Evolutionary conservation across 2,329 filamentous ascomycete species (phyloP).

Genomic region (Paecilomyces sp.): DNA sequence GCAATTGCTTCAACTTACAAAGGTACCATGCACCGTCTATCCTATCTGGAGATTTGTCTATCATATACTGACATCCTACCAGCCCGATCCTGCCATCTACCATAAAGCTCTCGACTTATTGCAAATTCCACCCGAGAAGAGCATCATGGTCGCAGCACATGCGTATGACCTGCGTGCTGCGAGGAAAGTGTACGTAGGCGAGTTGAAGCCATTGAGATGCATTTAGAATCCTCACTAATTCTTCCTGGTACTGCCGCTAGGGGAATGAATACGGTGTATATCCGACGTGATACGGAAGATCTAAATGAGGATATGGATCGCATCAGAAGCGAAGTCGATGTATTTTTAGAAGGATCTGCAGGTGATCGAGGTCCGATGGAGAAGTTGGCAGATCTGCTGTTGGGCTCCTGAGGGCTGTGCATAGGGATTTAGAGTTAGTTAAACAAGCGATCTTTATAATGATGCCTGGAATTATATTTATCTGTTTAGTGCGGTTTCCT

Average conservation of each 20-base stretch:
- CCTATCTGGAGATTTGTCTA: neutral
- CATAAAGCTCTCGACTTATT: slow-evolving; percentile 39
- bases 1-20: slow-evolving; percentile 43
- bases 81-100: slow-evolving; percentile 45
- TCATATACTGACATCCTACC: neutral
- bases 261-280: neutral
- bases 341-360: neutral
- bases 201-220: neutral
- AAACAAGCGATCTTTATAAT: no score
- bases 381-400: neutral
- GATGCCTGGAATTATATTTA: no score
- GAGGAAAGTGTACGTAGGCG: slow-evolving; percentile 37
- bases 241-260: neutral
- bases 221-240: neutral
- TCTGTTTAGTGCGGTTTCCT: no score
- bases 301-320: neutral
- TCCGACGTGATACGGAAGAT: neutral
- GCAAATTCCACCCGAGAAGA: slow-evolving; percentile 38
- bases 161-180: slow-evolving; percentile 48
- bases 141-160: slow-evolving; percentile 48
- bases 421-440: no score
- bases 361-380: neutral
- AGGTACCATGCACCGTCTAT: neutral
- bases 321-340: neutral
- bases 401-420: neutral